Conservation (phyloP, 495 filamentous ascomycete species). For the Aspergillus taichungensis region DNA sequence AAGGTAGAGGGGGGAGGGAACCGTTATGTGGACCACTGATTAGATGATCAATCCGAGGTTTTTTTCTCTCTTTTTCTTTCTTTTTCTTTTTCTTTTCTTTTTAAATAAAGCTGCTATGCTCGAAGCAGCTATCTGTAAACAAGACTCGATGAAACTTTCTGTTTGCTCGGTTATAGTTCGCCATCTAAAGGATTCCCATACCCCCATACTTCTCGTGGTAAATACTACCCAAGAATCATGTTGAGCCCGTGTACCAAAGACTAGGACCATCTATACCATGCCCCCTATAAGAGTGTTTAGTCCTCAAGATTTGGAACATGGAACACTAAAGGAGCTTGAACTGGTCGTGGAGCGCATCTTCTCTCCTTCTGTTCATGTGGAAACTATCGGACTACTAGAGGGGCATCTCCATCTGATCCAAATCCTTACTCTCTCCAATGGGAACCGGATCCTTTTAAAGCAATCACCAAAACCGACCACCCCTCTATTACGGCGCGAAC, state of each 20-base stretch:
- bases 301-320: slow-evolving; percentile 8
- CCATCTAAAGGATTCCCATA: no score
- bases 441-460: slow-evolving; percentile 43
- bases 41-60: not conserved
- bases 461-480: slow-evolving; percentile 41
- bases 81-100: no score
- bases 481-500: slow-evolving; percentile 50
- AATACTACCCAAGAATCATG: no score
- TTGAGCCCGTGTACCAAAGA: no score
- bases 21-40: not conserved
- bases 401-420: slow-evolving; percentile 47
- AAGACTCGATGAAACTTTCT: no score
- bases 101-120: no score
- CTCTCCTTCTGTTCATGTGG: slow-evolving; percentile 31
- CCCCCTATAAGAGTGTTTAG: slow-evolving; percentile 7
- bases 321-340: slow-evolving; percentile 26
- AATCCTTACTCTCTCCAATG: slow-evolving; percentile 45
- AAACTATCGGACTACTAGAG: slow-evolving; percentile 32
- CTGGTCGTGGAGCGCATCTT: slow-evolving; percentile 32
- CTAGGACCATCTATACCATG: slow-evolving; percentile 4
- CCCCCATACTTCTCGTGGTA: no score
- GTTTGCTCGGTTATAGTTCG: no score
- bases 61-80: no score
- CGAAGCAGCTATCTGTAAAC: no score
- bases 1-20: not conserved